Conservation (phyloP, 2,329 filamentous ascomycete species). For the Fusarium pininemorale region DNA sequence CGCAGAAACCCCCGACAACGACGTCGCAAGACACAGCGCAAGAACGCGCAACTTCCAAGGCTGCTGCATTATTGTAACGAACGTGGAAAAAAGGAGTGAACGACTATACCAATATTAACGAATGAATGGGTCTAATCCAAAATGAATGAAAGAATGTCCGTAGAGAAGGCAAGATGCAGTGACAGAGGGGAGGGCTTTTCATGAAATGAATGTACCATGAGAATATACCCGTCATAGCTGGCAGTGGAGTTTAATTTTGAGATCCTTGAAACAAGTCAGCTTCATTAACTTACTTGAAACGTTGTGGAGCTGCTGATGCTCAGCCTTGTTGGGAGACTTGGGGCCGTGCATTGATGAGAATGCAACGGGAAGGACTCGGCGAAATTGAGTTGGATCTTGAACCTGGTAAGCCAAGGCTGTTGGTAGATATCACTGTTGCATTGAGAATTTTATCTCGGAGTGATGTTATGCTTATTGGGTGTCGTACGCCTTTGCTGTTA, state of each 20-base stretch:
- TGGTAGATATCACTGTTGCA: background rate
- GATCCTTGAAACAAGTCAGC: background rate
- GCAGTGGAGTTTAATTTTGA: background rate
- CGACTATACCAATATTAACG: background rate
- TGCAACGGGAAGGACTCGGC: background rate
- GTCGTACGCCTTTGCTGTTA: background rate
- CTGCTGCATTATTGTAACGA: background rate
- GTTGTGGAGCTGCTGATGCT: background rate
- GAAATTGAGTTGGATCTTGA: background rate
- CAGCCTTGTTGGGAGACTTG: background rate
- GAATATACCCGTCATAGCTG: background rate
- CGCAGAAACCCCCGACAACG: background rate
- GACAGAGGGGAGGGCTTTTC: slow-evolving; percentile 1
- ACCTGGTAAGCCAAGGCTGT: background rate
- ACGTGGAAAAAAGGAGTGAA: background rate
- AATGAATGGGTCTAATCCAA: background rate
- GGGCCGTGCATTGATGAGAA: background rate
- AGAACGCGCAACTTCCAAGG: slow-evolving; percentile 10
- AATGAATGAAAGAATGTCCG: background rate
- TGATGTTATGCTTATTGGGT: background rate
- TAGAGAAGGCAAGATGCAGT: background rate
- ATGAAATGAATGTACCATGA: background rate
- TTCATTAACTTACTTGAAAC: slow-evolving; percentile 6
- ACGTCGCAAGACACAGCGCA: slow-evolving; percentile 3
- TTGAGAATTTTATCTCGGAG: background rate